A percentile compares a stretch with the other conserved stretches of the same genome.
Conservation (phyloP, 1,284 basidiomycete genomes). For the Microbotryum lychnidis-dioicae region DNA sequence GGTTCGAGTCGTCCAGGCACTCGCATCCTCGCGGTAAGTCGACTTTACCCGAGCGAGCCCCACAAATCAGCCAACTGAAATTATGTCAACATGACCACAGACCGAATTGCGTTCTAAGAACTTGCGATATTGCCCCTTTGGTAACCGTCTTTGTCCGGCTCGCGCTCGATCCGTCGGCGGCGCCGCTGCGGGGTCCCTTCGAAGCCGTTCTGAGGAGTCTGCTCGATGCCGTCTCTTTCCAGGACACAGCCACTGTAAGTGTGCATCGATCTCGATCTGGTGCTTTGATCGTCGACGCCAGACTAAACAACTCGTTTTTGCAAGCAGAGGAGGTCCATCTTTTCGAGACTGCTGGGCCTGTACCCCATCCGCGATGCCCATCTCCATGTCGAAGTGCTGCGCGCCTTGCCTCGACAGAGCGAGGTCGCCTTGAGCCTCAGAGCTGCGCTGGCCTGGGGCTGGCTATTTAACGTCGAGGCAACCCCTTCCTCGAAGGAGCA, state of each 20-base stretch:
- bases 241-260: background rate
- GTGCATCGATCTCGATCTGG: too few species aligned
- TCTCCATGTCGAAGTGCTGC: slow-evolving; percentile 8
- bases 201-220: background rate
- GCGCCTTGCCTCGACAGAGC: slow-evolving; percentile 40
- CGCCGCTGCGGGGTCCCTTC: background rate
- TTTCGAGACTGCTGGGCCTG: background rate
- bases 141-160: background rate
- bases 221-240: background rate
- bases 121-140: background rate
- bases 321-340: background rate
- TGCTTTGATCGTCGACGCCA: too few species aligned
- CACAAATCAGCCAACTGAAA: too few species aligned
- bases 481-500: too few species aligned
- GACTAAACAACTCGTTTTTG: background rate
- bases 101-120: background rate
- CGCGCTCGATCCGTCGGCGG: slow-evolving; percentile 10
- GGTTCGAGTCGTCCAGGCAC: too few species aligned
- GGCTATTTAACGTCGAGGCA: too few species aligned
- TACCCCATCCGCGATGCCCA: background rate
- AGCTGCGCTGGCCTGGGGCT: too few species aligned
- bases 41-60: too few species aligned
- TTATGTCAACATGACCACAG: background rate
- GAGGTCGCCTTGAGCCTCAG: too few species aligned
- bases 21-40: too few species aligned